Evolutionary conservation across 2,329 filamentous ascomycete species (phyloP), one percentile per base, ranked within the genome.

Genomic region (Claviceps spartinae): DNA sequence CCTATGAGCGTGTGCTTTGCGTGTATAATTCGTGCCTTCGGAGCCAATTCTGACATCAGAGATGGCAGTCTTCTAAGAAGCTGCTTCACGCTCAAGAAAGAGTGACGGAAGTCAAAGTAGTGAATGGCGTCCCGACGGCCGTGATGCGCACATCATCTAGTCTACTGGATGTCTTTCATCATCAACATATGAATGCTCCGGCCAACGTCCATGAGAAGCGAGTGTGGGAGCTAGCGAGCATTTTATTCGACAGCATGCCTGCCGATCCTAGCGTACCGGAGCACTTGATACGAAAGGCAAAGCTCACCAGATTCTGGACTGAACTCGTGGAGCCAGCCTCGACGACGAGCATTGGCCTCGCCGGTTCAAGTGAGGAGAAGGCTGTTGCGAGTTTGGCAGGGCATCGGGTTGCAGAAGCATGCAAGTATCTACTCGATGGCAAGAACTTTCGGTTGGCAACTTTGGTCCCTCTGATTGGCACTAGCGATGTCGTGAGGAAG

Each of bases 371-470:
- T 1, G 90, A 96, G 62, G 88, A 95, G 63, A 89, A 88, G 64
- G 91, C 91, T 0, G 74, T 98, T 53, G 79, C 85, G 20, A 80
- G 85, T 56, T 75, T 98, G 7, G 86, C 88, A 18, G 85, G 83
- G 8, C 83, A 94, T 63, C 83, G 86, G 46, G 72, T 95, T 48
- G 75, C 82, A 5, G 87, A 95, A 54, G 93, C 93, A 11, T 96
- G 90, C 68, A 84, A 85, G 57, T 73, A 83, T 53, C 76, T 98
- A 5, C 67, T 91, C 6, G 81, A 85, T 26, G 84, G 82, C 57
- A 83, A 83, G 57, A 82, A 97, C 61, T 85, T 87, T 56, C 86
- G 86, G 49, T 77, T 97, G n/a, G 88, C 87, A 5, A 90, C 87
- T 1, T 73, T 97, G 42, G 74, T 96, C 34, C 76, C 93, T 11